Evolutionary conservation across 2,329 filamentous ascomycete species (phyloP).

Genomic region (Didymella keratinophila): DNA sequence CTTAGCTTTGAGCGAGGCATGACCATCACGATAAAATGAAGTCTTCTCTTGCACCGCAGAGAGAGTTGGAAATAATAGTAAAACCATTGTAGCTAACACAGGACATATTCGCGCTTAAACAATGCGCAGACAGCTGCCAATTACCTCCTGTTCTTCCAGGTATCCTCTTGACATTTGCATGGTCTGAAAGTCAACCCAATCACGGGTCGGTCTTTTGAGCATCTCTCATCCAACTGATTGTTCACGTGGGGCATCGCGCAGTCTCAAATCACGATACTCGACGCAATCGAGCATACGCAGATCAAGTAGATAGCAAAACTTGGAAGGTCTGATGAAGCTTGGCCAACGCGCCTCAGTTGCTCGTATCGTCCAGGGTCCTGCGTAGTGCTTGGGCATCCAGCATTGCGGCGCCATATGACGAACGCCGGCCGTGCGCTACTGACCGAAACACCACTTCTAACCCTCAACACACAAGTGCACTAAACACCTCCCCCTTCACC

Average conservation of each 20-base stretch:
- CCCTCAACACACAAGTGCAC: constrained; percentile 35
- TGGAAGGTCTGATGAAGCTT: constrained; percentile 10
- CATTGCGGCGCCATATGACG: constrained; percentile 29
- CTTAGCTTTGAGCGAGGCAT: constrained; percentile 19
- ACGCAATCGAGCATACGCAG: not conserved
- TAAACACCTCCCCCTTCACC: constrained; percentile 23
- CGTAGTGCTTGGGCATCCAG: constrained; percentile 24
- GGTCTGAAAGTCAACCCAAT: constrained; percentile 7
- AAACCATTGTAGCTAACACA: too few species aligned
- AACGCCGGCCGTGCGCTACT: constrained; percentile 35
- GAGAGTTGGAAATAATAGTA: too few species aligned
- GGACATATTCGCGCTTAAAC: too few species aligned
- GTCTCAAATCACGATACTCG: not conserved
- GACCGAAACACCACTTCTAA: constrained; percentile 34
- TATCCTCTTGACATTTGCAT: not conserved
- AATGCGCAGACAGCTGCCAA: not conserved
- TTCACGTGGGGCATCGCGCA: constrained; percentile 18
- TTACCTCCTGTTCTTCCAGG: not conserved
- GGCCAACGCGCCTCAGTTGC: constrained; percentile 4
- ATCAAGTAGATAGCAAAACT: constrained; percentile 16
- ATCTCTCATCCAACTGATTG: constrained; percentile 17
- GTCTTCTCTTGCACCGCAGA: constrained; percentile 1
- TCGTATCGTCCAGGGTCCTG: constrained; percentile 15
- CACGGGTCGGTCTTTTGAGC: constrained; percentile 1
- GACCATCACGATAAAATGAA: constrained; percentile 25